Conservation (phyloP, 2,329 filamentous ascomycete genomes). For the Leptographium procerum region DNA sequence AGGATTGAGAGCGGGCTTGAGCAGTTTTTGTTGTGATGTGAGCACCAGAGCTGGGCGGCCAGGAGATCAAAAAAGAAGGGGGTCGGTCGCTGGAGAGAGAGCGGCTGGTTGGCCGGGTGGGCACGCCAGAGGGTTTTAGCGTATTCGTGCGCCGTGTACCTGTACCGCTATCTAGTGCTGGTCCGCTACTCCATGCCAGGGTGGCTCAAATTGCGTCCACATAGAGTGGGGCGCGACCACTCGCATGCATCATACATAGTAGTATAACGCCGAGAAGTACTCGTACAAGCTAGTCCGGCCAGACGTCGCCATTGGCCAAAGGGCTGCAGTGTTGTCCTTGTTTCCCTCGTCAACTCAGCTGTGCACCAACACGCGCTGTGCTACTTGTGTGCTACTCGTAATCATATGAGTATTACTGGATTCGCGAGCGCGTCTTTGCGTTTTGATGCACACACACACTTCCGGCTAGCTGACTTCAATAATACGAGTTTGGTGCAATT, state of each 20-base stretch:
- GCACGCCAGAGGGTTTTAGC: not conserved
- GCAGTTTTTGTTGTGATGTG: constrained; percentile 12
- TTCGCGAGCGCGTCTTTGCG: not conserved
- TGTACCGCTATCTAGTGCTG: not conserved
- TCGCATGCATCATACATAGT: too few relatives aligned
- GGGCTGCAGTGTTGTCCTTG: not conserved
- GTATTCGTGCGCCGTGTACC: not conserved
- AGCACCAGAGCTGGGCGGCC: constrained; percentile 10
- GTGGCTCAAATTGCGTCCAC: not conserved
- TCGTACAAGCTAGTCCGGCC: not conserved
- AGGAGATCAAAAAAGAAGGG: constrained; percentile 9
- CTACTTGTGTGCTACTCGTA: too few relatives aligned
- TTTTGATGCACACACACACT: too few relatives aligned
- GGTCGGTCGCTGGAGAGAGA: not conserved
- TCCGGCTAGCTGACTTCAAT: too few relatives aligned
- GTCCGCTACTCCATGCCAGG: not conserved
- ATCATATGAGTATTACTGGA: too few relatives aligned
- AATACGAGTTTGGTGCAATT: too few relatives aligned
- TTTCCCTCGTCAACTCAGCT: not conserved
- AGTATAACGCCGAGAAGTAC: too few relatives aligned
- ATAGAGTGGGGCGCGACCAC: not conserved
- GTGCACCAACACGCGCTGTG: not conserved
- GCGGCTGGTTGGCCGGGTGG: not conserved
- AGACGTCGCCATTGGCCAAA: not conserved
- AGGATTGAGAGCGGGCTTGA: constrained; percentile 4